Percentiles rank a stretch among this genome's conserved stretches.
Conservation (phyloP, 176 grass and related monocot species). For the Hordeum marinum region DNA sequence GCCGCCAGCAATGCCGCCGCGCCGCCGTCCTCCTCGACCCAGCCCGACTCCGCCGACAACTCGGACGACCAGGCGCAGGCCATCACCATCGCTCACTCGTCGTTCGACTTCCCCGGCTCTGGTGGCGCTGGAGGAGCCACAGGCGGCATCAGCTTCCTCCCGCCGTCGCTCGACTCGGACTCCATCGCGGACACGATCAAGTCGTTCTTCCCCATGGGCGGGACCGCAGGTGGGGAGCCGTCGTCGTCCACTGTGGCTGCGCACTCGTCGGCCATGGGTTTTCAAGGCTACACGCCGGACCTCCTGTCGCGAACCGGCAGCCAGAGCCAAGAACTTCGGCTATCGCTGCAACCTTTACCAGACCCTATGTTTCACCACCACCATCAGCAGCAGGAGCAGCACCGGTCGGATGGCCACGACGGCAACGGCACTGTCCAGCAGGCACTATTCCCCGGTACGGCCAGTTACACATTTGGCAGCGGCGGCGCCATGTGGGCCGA, state of each 20-base stretch:
- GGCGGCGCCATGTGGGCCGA: slow-evolving; percentile 63
- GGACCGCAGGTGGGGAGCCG: slow-evolving; percentile 23
- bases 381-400: slow-evolving; percentile 28
- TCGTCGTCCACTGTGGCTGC: slow-evolving; percentile 43
- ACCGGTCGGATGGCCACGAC: slow-evolving; percentile 38
- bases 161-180: slow-evolving; percentile 81
- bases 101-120: slow-evolving; percentile 37
- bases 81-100: slow-evolving; percentile 47
- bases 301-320: slow-evolving; percentile 65
- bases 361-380: slow-evolving; percentile 69
- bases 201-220: slow-evolving; percentile 87
- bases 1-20: slow-evolving; percentile 33
- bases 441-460: slow-evolving; percentile 36
- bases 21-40: slow-evolving; percentile 34
- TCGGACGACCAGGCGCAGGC: slow-evolving; percentile 53
- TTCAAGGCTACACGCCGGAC: slow-evolving; percentile 64
- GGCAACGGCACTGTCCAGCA: slow-evolving; percentile 37
- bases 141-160: slow-evolving; percentile 49
- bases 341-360: slow-evolving; percentile 82
- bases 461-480: slow-evolving; percentile 51
- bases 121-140: background rate
- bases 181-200: slow-evolving; percentile 97
- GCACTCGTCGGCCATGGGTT: slow-evolving; percentile 57
- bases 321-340: slow-evolving; percentile 77
- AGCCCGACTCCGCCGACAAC: slow-evolving; percentile 40